Percentiles rank a stretch among this genome's conserved stretches.
Conservation (phyloP, 2,329 filamentous ascomycete species). For the Colletotrichum sp. region DNA sequence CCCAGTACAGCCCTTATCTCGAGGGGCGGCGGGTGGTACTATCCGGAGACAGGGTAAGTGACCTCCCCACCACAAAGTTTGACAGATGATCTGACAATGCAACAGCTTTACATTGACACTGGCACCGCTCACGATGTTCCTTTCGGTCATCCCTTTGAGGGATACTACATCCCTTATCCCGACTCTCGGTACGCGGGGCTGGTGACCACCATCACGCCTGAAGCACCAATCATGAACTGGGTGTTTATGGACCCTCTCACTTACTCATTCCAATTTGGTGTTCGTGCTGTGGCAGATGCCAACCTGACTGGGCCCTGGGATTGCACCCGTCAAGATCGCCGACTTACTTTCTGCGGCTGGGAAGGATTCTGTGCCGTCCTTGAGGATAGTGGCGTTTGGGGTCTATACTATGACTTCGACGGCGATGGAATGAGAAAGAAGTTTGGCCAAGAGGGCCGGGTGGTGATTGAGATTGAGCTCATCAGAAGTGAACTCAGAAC, state of each 20-base stretch:
- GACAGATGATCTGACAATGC: not conserved
- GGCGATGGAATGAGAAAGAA: constrained; percentile 47
- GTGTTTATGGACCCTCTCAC: constrained; percentile 51
- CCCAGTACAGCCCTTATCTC: constrained; percentile 44
- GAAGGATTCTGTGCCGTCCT: constrained; percentile 53
- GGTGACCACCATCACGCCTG: constrained; percentile 53
- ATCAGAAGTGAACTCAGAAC: constrained; percentile 51
- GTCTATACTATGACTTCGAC: constrained; percentile 52
- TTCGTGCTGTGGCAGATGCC: constrained; percentile 44
- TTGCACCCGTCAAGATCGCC: constrained; percentile 56
- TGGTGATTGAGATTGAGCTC: constrained; percentile 61
- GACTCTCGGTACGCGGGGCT: constrained; percentile 51
- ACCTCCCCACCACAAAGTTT: not conserved
- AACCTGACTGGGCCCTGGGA: constrained; percentile 55
- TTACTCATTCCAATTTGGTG: constrained; percentile 51
- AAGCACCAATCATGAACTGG: constrained; percentile 56
- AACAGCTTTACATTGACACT: constrained; percentile 52
- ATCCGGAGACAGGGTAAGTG: constrained; percentile 43
- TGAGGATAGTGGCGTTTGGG: constrained; percentile 47
- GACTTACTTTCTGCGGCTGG: constrained; percentile 54
- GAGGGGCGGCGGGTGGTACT: constrained; percentile 51
- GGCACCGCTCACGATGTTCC: constrained; percentile 30
- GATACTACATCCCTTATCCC: constrained; percentile 64
- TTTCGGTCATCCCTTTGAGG: constrained; percentile 57
- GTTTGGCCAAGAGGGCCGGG: constrained; percentile 45